Base-by-base conservation (phyloP, 1,139 yeast species). In the Magnusiomyces suaveolens region DNA sequence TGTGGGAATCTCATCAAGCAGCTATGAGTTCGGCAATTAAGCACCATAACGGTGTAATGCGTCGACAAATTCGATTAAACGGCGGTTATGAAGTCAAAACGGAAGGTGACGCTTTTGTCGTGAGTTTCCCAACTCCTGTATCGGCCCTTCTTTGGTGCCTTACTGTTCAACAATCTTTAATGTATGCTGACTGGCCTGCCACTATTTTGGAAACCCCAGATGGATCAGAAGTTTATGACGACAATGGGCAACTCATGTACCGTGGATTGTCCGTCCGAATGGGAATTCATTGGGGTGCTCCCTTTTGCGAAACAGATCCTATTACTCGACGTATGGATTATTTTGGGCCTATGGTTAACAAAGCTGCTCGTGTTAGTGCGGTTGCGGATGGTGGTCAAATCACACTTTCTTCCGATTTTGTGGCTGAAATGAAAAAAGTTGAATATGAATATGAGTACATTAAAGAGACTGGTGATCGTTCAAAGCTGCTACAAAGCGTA, bases 311-410 rank as follows among this genome's bases (percentile, higher is more conserved):
- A 67, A 81, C 87, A 3, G 98, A 92, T 73, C 85, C 92, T 55
- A 89, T 90, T 55, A 92, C 98, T 0, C 81, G 90, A 60, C 82
- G 99, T 73, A 92, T 94, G 98, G 99, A 92, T 70, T 92, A 92
- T 69, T 86, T 92, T 64, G 99, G 99, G 0, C 98, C 99, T 0
- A 90, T 92, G 92, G 99, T 92, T 29, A 92, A 92, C 66, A 78
- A 96, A 56, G 88, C 99, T 0, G 85, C 97, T 0, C 78, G 99
- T 65, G 90, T 92, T 46, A 84, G 92, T 67, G 88, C 96, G 1
- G 85, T 87, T 52, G 99, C 98, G 0, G 96, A 89, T 69, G 99
- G 99, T 56, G 98, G 98, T n/a, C 97, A 92, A 69, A 87, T 90
- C 46, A 82, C 95, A 0, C 77, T 90, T 53, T 85, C 95, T 63